These are phyloP conservation scores for Bombardia bombarda DNA, from an alignment of 495 filamentous ascomycete genomes.

Conservation along the genomic window DNA sequence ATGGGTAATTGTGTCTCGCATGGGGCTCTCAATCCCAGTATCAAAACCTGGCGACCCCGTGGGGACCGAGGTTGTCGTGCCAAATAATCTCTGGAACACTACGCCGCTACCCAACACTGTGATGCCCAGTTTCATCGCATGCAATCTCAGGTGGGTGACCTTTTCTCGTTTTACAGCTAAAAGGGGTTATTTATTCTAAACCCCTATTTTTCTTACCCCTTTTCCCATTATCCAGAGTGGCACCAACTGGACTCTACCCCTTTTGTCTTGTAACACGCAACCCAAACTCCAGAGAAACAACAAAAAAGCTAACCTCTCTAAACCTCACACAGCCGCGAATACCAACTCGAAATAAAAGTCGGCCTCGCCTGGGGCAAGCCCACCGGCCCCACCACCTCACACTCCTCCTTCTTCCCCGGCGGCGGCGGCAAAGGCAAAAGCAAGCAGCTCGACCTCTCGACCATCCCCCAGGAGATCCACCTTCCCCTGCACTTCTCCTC, in stretches of 20 bases:
- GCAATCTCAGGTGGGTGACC: slow-evolving; percentile 57
- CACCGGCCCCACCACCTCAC: background rate
- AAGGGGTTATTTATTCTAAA: background rate
- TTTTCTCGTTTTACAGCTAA: background rate
- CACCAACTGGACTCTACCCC: background rate
- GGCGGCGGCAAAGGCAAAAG: slow-evolving; percentile 10
- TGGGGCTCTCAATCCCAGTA: slow-evolving; percentile 57
- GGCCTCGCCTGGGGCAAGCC: slow-evolving; percentile 53
- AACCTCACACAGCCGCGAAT: slow-evolving; percentile 40
- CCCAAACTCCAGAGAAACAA: no score
- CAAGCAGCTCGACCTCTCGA: slow-evolving; percentile 11
- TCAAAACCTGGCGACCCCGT: slow-evolving; percentile 48
- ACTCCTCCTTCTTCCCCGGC: slow-evolving; percentile 6
- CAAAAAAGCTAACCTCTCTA: background rate
- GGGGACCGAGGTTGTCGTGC: slow-evolving; percentile 58
- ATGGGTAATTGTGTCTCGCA: slow-evolving; percentile 62
- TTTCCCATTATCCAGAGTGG: no score
- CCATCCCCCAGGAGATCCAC: slow-evolving; percentile 58
- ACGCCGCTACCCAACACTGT: slow-evolving; percentile 71
- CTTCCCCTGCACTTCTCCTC: slow-evolving; percentile 67
- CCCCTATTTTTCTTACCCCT: background rate
- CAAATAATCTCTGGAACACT: slow-evolving; percentile 59
- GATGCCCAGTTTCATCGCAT: slow-evolving; percentile 78
- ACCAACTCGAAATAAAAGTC: slow-evolving; percentile 74
- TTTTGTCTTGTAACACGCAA: no score